Evolutionary conservation across 192 early-diverging fungal species (phyloP).

Genomic region (Lobulomyces angularis): DNA sequence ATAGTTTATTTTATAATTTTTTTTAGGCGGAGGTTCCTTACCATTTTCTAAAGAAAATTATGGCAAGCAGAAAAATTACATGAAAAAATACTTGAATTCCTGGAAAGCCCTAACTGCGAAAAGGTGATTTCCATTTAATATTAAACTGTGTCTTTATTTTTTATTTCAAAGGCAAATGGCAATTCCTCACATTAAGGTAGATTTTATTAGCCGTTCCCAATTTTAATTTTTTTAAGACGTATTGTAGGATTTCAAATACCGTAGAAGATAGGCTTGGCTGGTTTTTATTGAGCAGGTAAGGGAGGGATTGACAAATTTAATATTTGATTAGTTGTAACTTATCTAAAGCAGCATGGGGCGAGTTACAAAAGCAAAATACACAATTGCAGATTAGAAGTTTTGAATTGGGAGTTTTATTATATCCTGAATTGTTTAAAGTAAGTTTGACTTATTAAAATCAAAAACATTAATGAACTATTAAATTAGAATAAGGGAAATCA

Average conservation of each 20-base stretch:
- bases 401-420: conserved; percentile 51
- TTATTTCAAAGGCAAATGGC: too few relatives aligned
- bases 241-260: conserved; percentile 14
- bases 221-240: conserved; percentile 4
- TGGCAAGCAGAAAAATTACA: conserved; percentile 33
- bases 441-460: too few relatives aligned
- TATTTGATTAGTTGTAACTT: conserved; percentile 39
- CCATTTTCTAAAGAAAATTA: conserved; percentile 37
- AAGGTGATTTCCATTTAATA: too few relatives aligned
- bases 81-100: conserved; percentile 29
- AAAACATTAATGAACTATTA: too few relatives aligned
- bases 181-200: conserved; percentile 61
- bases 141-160: too few relatives aligned
- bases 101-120: conserved; percentile 39
- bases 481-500: too few relatives aligned
- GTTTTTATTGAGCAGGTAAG: conserved; percentile 23
- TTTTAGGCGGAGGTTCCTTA: conserved; percentile 12
- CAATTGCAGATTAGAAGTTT: conserved; percentile 50
- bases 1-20: neutral
- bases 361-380: conserved; percentile 30
- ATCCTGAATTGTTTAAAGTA: conserved; percentile 46
- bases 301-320: conserved; percentile 20
- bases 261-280: conserved; percentile 21
- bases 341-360: conserved; percentile 58
- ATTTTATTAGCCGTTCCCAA: conserved; percentile 5